Percentiles rank a stretch among this genome's conserved stretches.
Conservation (phyloP, 306 rosid species). For the Cucurbita pepo region DNA sequence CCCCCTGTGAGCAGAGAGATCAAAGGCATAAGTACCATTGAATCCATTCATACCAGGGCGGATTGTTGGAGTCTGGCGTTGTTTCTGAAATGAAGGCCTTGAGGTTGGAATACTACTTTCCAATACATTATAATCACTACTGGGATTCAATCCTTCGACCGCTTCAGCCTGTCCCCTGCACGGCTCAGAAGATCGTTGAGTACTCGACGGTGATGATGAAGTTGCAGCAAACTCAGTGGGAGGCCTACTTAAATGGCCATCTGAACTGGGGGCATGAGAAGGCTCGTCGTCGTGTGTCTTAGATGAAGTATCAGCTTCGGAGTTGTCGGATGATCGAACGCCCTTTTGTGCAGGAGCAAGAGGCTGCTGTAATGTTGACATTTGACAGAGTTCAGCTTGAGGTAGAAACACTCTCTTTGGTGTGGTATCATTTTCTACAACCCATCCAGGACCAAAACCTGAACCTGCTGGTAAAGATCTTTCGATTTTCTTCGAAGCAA, state of each 20-base stretch:
- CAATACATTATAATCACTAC: conserved; percentile 12
- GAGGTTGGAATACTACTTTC: conserved; percentile 21
- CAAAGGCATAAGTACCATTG: conserved; percentile 21
- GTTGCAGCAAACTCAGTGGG: conserved; percentile 12
- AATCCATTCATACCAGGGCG: conserved; percentile 33
- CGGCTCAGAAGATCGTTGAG: conserved; percentile 11
- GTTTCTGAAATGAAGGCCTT: conserved; percentile 21
- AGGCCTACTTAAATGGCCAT: conserved; percentile 14
- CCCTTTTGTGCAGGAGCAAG: conserved; percentile 10
- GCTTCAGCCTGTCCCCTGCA: conserved; percentile 14
- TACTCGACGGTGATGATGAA: conserved; percentile 6
- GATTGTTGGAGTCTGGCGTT: conserved; percentile 2
- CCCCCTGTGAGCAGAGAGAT: conserved; percentile 26
- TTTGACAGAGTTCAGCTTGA: conserved; percentile 10
- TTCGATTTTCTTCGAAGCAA: conserved; percentile 35
- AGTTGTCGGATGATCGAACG: conserved; percentile 13
- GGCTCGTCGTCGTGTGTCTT: conserved; percentile 13
- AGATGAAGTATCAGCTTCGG: conserved; percentile 11
- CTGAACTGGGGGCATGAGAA: conserved; percentile 10
- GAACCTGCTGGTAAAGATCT: conserved; percentile 28
- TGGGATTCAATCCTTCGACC: conserved; percentile 19
- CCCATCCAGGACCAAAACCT: conserved; percentile 57
- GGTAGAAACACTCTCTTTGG: conserved; percentile 13
- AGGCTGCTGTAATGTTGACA: conserved; percentile 11
- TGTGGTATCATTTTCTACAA: conserved; percentile 35